Conservation (phyloP, 352 stramenopile genomes). For the Globisporangium takayamanum region DNA sequence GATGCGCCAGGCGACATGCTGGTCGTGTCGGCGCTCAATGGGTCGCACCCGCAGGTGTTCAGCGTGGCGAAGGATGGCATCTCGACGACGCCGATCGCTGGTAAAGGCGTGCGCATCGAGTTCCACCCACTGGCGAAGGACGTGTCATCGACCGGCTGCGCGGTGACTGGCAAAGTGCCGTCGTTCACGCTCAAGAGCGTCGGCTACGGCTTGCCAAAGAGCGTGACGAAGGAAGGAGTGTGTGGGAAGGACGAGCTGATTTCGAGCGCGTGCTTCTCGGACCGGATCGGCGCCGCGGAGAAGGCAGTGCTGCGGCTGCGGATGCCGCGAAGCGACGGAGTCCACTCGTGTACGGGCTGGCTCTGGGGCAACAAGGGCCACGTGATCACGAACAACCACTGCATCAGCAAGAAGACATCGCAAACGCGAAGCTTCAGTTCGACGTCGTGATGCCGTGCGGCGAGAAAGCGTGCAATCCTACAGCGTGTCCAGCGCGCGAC, state of each 20-base stretch:
- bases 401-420: conserved; percentile 30
- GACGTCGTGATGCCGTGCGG: conserved; percentile 31
- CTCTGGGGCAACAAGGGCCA: conserved; percentile 29
- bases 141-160: background rate
- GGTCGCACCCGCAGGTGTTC: conserved; percentile 11
- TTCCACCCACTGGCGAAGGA: conserved; percentile 17
- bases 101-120: conserved; percentile 14
- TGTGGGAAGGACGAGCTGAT: background rate
- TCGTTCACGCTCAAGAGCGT: conserved; percentile 5
- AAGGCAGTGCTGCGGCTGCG: conserved; percentile 2
- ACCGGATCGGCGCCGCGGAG: no score
- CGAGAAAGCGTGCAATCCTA: conserved; percentile 20
- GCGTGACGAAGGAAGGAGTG: background rate
- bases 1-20: conserved; percentile 17
- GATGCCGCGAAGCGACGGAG: background rate
- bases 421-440: conserved; percentile 56
- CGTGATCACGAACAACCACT: conserved; percentile 33
- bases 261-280: background rate
- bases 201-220: background rate
- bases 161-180: background rate
- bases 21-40: conserved; percentile 15
- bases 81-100: conserved; percentile 12
- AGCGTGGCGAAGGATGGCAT: conserved; percentile 10
- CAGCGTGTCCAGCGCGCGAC: background rate
- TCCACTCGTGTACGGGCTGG: conserved; percentile 11